These are phyloP conservation scores for Camelina neglecta DNA, from an alignment of 345 rosid genomes.

Conservation along the genomic window DNA sequence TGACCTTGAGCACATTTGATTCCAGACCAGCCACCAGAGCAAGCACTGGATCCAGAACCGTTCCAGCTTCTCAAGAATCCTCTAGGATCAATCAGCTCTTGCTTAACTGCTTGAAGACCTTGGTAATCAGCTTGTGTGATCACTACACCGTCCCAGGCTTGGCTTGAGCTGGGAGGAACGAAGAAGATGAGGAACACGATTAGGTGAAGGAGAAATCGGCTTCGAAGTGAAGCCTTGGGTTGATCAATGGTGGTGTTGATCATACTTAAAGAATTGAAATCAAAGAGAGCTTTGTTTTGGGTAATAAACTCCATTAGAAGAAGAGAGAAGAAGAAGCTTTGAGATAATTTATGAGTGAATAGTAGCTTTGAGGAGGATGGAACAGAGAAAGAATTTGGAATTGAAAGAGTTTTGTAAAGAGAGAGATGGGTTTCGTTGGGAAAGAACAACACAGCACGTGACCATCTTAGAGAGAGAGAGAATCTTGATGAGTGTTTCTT, in stretches of 20 bases:
- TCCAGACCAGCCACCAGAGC: slow-evolving; percentile 93
- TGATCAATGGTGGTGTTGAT: slow-evolving; percentile 36
- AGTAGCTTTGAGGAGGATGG: slow-evolving; percentile 31
- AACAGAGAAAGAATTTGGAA: slow-evolving; percentile 42
- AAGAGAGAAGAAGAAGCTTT: slow-evolving; percentile 18
- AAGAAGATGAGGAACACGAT: slow-evolving; percentile 20
- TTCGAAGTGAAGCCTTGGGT: slow-evolving; percentile 33
- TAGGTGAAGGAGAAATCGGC: slow-evolving; percentile 39
- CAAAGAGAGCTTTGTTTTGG: neutral
- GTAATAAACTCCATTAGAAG: slow-evolving; percentile 24
- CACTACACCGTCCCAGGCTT: slow-evolving; percentile 73
- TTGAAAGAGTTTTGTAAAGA: slow-evolving; percentile 51
- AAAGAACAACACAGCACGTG: slow-evolving; percentile 54
- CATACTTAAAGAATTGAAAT: neutral
- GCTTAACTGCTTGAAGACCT: slow-evolving; percentile 76
- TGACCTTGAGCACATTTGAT: slow-evolving; percentile 93
- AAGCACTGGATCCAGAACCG: slow-evolving; percentile 67
- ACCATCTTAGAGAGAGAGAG: slow-evolving; percentile 46
- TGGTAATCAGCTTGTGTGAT: slow-evolving; percentile 77
- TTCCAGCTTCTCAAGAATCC: slow-evolving; percentile 87
- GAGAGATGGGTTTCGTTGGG: slow-evolving; percentile 42
- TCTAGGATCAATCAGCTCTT: slow-evolving; percentile 66
- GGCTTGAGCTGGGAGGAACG: slow-evolving; percentile 45
- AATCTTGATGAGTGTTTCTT: slow-evolving; percentile 49
- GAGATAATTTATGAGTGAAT: neutral